Evolutionary conservation across 805 yeast species (phyloP), one percentile per base, ranked within the genome.

Genomic region (Jamesozyma piceae): DNA sequence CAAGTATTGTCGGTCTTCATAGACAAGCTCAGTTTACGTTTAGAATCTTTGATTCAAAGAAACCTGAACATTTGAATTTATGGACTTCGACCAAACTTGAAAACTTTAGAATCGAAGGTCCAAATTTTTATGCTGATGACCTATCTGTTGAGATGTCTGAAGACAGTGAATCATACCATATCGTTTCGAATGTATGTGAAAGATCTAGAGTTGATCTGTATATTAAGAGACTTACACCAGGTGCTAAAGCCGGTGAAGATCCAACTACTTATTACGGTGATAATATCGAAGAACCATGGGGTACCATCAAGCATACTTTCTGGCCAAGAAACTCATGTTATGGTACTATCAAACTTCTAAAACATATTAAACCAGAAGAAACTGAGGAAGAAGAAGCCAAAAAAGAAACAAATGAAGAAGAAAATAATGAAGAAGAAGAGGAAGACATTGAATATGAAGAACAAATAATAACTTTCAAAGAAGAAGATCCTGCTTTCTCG

Each of bases 21-120:
- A 79, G 83, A 22, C 82, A 95, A 26, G 95, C 97, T 8, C 97
- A 92, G 62, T 90, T 89, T 65, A 92, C 97, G 34, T 90, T 87
- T 66, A 77, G 92, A 59, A 65, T 90, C 36, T 82, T 70, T 63
- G 76, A 58, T 37, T 46, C 62, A 11, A 48, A 48, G 28, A 43
- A 51, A 20, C 57, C 58, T 18, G 52, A 53, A 19, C 46, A 50
- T 28, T 42, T 57, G 32, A 61, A 56, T 42, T 47, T 84, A 42
- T 92, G 98, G 98, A 86, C 96, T 5, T 85, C 95, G 8, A 88
- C 96, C 20, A 81, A 84, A 54, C 71, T 92, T 50, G 90, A 83
- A 45, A 80, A 87, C 62, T 86, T 84, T 58, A 68, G 74, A 43
- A 72, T 78, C 46, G 78, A 77, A 35, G 95, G 90, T 8, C 64